Evolutionary conservation across 306 rosid species (phyloP).

Genomic region (Carpinus viminea): DNA sequence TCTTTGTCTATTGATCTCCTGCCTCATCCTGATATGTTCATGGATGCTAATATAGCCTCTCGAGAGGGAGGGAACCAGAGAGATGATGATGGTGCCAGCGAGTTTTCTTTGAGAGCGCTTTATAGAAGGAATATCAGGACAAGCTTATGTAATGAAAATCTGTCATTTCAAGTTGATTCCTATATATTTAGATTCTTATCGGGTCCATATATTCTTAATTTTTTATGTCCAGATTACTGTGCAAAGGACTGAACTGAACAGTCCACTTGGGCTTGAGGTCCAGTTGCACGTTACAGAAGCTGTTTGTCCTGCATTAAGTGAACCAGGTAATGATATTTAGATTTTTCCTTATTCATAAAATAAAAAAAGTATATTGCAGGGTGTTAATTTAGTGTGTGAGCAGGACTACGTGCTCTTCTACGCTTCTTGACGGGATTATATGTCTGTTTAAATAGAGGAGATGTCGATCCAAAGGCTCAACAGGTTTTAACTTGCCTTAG

Average conservation of each 20-base stretch:
- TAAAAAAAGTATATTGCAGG: constrained; percentile 23
- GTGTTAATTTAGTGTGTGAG: constrained; percentile 26
- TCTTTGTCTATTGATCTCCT: constrained; percentile 89
- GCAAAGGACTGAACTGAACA: constrained; percentile 82
- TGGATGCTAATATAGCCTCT: constrained; percentile 71
- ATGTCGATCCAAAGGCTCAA: constrained; percentile 69
- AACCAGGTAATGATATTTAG: constrained; percentile 59
- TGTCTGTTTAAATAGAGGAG: constrained; percentile 86
- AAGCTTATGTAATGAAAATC: constrained; percentile 69
- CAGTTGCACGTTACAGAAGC: constrained; percentile 87
- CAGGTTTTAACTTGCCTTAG: constrained; percentile 48
- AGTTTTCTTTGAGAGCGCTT: constrained; percentile 88
- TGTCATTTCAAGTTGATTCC: constrained; percentile 22
- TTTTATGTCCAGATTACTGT: constrained; percentile 66
- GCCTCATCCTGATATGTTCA: constrained; percentile 97
- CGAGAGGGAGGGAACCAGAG: constrained; percentile 62
- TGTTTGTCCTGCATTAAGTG: constrained; percentile 89
- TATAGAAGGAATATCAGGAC: constrained; percentile 89
- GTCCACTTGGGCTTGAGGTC: constrained; percentile 96
- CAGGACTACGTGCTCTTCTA: constrained; percentile 95
- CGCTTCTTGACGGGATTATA: constrained; percentile 85
- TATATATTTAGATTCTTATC: constrained; percentile 21
- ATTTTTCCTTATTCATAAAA: constrained; percentile 7
- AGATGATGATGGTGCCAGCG: constrained; percentile 94
- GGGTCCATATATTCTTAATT: constrained; percentile 23